Evolutionary conservation across 2,329 filamentous ascomycete species (phyloP), one percentile per base, ranked within the genome.

Genomic region (Penicillium aurantiogriseum): DNA sequence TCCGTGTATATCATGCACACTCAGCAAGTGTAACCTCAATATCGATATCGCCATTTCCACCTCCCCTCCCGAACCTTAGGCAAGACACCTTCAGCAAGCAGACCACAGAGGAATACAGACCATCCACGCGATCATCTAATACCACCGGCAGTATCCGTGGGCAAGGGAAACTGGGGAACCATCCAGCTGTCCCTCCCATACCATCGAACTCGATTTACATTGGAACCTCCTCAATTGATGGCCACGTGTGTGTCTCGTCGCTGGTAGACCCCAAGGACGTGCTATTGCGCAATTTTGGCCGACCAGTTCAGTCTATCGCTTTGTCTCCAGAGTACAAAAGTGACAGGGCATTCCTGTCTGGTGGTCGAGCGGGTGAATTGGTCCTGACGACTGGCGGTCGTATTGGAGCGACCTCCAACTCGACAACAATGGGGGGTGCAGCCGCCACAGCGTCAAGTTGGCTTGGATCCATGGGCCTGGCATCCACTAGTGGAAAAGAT

Each of bases 251-350:
- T 67, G 85, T 99, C 0, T 88, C 92, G 57, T 96, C 91, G 1
- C 78, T 99, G 21, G 78, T 94, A 21, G 93, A 99, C 69, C 78
- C 88, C 38, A 95, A 92, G 68, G 94, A 99, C 76, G 92, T 97
- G 2, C 88, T 92, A 57, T 77, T 97, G 29, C 88, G 94, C 29
- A 97, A 97, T 72, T 99, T 97, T 77, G 91, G 91, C 1, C 85
- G 95, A 5, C 95, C 95, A 0, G 87, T 99, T 3, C 92, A 97
- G 69, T 87, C 92, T 6, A 91, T 99, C 2, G 91, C 92, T 0
- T 76, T 99, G n/a, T 97, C 94, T 0, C 94, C 94, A 0, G 92
- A 97, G 51, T 99, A 91, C 78, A 96, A 90, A 72, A 90, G 83
- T 56, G 94, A 99, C 71, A 84, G 88, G 55, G 90, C 88, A 2